Base-by-base conservation (phyloP, 108 stramenopile species). In the Skeletonema menzelii region DNA sequence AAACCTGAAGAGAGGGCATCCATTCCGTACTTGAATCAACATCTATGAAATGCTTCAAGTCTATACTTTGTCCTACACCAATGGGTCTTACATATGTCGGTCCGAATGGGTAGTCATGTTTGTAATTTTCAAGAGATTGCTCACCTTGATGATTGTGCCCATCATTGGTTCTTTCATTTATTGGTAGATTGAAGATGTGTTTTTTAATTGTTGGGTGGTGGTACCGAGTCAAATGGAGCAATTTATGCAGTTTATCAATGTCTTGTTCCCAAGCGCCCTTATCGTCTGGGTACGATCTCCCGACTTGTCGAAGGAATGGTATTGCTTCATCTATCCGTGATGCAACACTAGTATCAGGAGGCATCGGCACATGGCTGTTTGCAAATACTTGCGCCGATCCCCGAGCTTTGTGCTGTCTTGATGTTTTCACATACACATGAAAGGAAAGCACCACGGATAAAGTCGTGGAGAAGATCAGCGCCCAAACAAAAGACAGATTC, bases 91-190 rank as follows among this genome's bases (percentile, higher is more conserved):
- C 63, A 47, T 79, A 83, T 15, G 73, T 69, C 56, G 82, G 82
- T 8, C 82, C 82, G 53, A 82, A 69, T 3, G 80, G 80, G 72
- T 82, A 82, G 30, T 81, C 67, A 30, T 73, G 44, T 27, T 56
- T 63, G 60, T 68, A 26, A 12, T 44, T 59, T 35, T 44, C 66
- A 38, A 72, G 22, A 11, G 38, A 63, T 58, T 58, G 22, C 5
- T 24, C 26, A 20, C 12, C n/a, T 40, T 56, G 7, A 30, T 63
- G 32, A 22, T 55, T 35, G 3, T 32, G 40, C 20, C 30, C 55
- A 24, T 63, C 22, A 15, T 14, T n/a, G 12, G 60, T 40, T 12
- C 72, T 55, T 15, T 30, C 12, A 22, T 53, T 22, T 53, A 53
- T 53, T 37, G 66, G 71, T 0, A 77, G 71, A 44, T 73, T 47